phyloP scores from a whole-genome alignment of 2,329 filamentous ascomycete genomes.

The Aspergillus thermomutatus region DNA sequence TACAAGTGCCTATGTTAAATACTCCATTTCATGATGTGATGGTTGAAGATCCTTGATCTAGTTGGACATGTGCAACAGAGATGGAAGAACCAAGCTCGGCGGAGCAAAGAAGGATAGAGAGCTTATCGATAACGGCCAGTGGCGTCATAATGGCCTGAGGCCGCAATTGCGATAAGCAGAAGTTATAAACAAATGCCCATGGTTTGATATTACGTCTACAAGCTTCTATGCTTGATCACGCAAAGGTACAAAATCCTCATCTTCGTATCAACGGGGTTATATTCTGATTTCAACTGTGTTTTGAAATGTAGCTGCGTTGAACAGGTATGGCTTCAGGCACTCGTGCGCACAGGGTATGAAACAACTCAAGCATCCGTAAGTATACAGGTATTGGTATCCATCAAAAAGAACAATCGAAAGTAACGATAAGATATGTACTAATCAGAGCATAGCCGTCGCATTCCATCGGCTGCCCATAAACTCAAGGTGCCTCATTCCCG shows the following conservation, averaged over 20 bases:
- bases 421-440: background rate
- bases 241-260: background rate
- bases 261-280: too few species aligned
- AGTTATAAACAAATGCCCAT: background rate
- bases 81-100: background rate
- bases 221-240: background rate
- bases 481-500: background rate
- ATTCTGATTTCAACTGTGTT: background rate
- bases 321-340: background rate
- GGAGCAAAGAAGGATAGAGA: background rate
- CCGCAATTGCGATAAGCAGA: background rate
- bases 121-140: background rate
- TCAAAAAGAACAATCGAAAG: background rate
- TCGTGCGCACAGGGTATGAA: background rate
- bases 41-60: background rate
- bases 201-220: background rate
- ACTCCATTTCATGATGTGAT: background rate
- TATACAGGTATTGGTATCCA: background rate
- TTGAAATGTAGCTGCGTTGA: background rate
- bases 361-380: background rate
- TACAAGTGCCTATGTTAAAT: background rate
- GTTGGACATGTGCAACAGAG: background rate
- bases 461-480: background rate
- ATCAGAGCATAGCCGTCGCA: background rate
- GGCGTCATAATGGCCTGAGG: background rate